phyloP scores from a whole-genome alignment of 2,329 filamentous ascomycete genomes.

The Bisporella sp. region DNA sequence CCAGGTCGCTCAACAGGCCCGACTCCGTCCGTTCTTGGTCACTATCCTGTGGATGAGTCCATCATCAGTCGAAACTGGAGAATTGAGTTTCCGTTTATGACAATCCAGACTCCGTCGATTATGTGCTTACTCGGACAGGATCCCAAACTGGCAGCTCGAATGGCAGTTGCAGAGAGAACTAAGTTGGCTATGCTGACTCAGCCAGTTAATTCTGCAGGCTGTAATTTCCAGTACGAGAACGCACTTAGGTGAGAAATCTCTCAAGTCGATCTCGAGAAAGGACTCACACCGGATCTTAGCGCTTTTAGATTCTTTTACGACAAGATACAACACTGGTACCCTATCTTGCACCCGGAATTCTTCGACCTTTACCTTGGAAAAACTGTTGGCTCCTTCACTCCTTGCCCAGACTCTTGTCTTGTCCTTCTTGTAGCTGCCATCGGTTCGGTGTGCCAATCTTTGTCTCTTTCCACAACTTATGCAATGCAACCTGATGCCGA shows the following conservation, averaged over 20 bases:
- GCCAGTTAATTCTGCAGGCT: conserved; percentile 6
- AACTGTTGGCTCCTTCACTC: conserved; percentile 15
- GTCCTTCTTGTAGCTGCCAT: conserved; percentile 24
- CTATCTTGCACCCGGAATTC: conserved; percentile 19
- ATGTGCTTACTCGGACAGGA: conserved; percentile 9
- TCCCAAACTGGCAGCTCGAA: conserved; percentile 4
- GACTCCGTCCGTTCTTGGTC: neutral
- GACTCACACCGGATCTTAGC: neutral
- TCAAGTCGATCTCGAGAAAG: neutral
- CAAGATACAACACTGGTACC: conserved; percentile 24
- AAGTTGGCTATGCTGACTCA: conserved; percentile 3
- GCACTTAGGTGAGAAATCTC: neutral
- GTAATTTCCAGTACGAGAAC: conserved; percentile 3
- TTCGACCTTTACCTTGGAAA: conserved; percentile 14
- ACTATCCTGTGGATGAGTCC: conserved; percentile 10
- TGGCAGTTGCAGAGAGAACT: conserved; percentile 8
- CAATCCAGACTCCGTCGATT: conserved; percentile 11
- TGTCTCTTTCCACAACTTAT: conserved; percentile 2
- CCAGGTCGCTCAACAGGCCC: neutral
- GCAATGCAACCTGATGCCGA: conserved; percentile 1
- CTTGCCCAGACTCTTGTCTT: conserved; percentile 19
- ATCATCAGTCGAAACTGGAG: conserved; percentile 13
- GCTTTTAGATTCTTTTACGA: conserved; percentile 21
- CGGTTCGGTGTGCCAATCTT: conserved; percentile 16
- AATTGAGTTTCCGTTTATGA: conserved; percentile 12